Base-by-base conservation (phyloP, 2,329 filamentous ascomycete genomes). In the Cladophialophora psammophila region DNA sequence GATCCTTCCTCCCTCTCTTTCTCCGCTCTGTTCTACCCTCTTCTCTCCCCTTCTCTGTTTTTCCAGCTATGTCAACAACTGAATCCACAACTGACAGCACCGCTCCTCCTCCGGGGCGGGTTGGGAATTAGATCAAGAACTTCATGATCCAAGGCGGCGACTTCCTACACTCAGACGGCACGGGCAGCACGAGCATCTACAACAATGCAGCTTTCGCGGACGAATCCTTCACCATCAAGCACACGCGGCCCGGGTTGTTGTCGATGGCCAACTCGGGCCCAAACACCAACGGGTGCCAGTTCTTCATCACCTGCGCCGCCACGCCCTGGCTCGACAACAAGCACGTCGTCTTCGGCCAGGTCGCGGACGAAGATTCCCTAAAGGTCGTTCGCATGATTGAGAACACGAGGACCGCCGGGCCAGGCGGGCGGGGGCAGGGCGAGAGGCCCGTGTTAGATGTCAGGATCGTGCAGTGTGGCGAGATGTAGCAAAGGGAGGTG, bases 91-190 rank as follows among this genome's bases (percentile, higher is more conserved):
- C 53, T 56, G 18, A 58, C 10, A 26, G 26, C 26, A 26, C 26
- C 26, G 26, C 26, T 26, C 55, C 18, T 20, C 9, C 15, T 18
- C 60, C 55, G 26, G 26, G 26, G 26, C 3, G 26, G 26, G 26
- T 26, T 26, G 26, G 26, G 26, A 57, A 12, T 68, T 71, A 96
- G 92, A 97, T 97, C 78, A 92, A 91, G 80, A 91, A 92, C 75
- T 97, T 98, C 82, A 98, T 98, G 94, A 91, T 95, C 75, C 95
- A 99, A 79, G 94, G 94, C 54, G 95, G 95, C 62, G 95, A 99
- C 79, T 98, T 98, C 78, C 83, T 97, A 69, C 93, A 97, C 75
- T 92, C 93, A 60, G 92, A 98, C 78, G 95, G 95, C 60, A 96
- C 92, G 0, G 95, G 95, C 8, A 93, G 90, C 55, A 90, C 90